A percentile compares a stretch with the other conserved stretches of the same genome.
These are phyloP conservation scores for Castanopsis chinensis DNA, from an alignment of 306 rosid species.

Conservation along the genomic window DNA sequence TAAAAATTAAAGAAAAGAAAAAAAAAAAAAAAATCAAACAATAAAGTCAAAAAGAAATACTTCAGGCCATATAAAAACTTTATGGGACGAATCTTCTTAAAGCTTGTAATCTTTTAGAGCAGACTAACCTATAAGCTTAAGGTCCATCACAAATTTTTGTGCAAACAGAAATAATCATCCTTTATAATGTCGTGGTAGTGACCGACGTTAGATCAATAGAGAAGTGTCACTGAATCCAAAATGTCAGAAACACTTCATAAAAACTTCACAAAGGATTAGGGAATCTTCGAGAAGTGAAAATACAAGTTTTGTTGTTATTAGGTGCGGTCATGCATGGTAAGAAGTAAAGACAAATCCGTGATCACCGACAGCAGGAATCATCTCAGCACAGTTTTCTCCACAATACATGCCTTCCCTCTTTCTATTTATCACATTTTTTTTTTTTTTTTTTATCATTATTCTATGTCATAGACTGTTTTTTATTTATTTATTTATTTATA, in stretches of 20 bases:
- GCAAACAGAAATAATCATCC: neutral
- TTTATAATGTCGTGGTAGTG: neutral
- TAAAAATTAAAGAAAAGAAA: neutral
- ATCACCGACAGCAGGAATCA: slow-evolving; percentile 5
- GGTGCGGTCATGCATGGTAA: slow-evolving; percentile 1
- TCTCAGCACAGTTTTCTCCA: slow-evolving; percentile 6
- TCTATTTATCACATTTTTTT: neutral
- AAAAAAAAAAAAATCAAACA: neutral
- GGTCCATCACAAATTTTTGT: neutral
- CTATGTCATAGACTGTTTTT: no score
- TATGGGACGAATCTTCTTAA: neutral
- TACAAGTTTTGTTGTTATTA: neutral
- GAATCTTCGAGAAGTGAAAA: slow-evolving; percentile 5
- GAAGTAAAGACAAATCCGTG: neutral
- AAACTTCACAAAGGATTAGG: neutral
- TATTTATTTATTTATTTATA: no score
- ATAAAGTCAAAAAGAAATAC: neutral
- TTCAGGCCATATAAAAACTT: neutral
- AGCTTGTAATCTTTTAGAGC: neutral
- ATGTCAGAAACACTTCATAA: neutral
- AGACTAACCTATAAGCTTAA: neutral
- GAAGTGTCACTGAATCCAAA: neutral
- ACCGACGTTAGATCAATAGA: neutral
- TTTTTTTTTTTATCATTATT: no score
- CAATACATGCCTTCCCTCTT: neutral